phyloP scores from a whole-genome alignment of 2,329 filamentous ascomycete genomes.

The Periglandula ipomoeae region DNA sequence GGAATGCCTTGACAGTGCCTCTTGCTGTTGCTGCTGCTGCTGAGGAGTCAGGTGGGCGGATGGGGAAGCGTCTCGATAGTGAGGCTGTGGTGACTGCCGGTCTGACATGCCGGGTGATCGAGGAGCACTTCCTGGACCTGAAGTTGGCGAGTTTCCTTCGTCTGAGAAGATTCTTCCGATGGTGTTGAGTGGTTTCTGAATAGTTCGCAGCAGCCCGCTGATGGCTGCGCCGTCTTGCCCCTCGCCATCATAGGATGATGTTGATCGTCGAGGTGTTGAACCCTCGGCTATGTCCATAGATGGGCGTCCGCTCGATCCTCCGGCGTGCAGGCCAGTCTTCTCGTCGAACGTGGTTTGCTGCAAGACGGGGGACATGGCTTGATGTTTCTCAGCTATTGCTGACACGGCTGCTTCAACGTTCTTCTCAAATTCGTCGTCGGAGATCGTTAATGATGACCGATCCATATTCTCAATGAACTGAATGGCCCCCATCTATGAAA shows the following conservation, averaged over 20 bases:
- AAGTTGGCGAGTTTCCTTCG: constrained; percentile 35
- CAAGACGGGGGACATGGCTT: constrained; percentile 38
- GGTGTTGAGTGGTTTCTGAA: constrained; percentile 81
- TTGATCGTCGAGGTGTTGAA: constrained; percentile 40
- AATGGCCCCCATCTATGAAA: constrained; percentile 70
- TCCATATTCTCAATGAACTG: constrained; percentile 97
- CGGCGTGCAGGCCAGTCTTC: constrained; percentile 23
- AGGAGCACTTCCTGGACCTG: constrained; percentile 21
- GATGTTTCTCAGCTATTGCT: constrained; percentile 86
- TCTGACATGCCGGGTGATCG: constrained; percentile 29
- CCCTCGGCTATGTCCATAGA: constrained; percentile 31
- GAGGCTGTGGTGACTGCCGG: constrained; percentile 19
- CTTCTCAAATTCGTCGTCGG: constrained; percentile 88
- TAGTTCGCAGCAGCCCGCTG: constrained; percentile 75
- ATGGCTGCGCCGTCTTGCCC: constrained; percentile 70
- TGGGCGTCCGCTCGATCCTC: constrained; percentile 26
- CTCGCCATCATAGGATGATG: constrained; percentile 44
- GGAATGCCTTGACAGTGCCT: constrained; percentile 25
- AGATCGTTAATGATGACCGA: constrained; percentile 84
- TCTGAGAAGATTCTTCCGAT: constrained; percentile 93
- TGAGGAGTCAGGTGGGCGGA: constrained; percentile 12
- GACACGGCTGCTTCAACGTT: constrained; percentile 97
- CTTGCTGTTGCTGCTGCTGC: constrained; percentile 9
- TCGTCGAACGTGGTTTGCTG: constrained; percentile 34
- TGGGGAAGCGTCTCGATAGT: constrained; percentile 16